Percentiles rank a stretch among this genome's conserved stretches.
phyloP scores from a whole-genome alignment of 2,329 filamentous ascomycete species.

The Dactylellina parvicollis region DNA sequence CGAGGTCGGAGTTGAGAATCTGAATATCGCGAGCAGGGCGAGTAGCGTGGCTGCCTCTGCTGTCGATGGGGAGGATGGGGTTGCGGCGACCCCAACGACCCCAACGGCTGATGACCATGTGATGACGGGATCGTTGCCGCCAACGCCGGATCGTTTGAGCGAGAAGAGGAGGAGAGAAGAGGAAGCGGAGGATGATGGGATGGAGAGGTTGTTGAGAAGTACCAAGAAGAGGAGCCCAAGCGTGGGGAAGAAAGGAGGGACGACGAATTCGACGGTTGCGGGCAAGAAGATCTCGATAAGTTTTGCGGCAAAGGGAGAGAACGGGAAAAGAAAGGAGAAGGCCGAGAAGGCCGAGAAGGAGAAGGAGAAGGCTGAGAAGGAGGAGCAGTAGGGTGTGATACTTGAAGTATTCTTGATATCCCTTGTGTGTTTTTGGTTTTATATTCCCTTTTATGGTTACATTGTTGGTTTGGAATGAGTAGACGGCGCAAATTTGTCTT shows the following conservation, averaged over 20 bases:
- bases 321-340: conserved; percentile 40
- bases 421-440: background rate
- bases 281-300: conserved; percentile 59
- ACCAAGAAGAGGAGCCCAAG: conserved; percentile 55
- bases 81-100: conserved; percentile 12
- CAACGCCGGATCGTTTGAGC: conserved; percentile 78
- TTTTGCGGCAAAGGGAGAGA: conserved; percentile 49
- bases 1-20: conserved; percentile 37
- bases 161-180: conserved; percentile 81
- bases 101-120: conserved; percentile 29
- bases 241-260: conserved; percentile 35
- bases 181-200: conserved; percentile 90
- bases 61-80: conserved; percentile 13
- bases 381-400: background rate
- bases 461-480: conserved; percentile 16
- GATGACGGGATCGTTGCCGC: conserved; percentile 60
- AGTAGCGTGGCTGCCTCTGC: conserved; percentile 38
- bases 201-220: conserved; percentile 77
- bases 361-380: conserved; percentile 4
- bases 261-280: conserved; percentile 51
- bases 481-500: conserved; percentile 7
- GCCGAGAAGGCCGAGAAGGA: too few species aligned
- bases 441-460: background rate
- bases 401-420: conserved; percentile 4
- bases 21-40: conserved; percentile 38